Evolutionary conservation across 2,329 filamentous ascomycete genomes (phyloP).

Genomic region (Calcarisporium arbuscula): DNA sequence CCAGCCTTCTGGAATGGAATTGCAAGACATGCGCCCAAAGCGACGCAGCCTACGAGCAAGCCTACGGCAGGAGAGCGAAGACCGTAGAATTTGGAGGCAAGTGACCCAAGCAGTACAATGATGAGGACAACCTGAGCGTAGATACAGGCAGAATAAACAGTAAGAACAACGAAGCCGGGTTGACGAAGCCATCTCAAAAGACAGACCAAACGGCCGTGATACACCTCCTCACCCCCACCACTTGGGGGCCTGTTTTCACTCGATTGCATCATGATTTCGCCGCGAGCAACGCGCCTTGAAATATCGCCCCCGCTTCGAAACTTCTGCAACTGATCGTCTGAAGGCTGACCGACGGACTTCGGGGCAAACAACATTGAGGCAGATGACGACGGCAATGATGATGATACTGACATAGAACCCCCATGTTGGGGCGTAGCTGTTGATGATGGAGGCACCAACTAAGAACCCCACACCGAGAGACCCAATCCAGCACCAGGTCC

Average conservation of each 20-base stretch:
- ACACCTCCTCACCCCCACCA: slow-evolving; percentile 71
- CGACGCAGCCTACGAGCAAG: slow-evolving; percentile 57
- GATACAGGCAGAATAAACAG: slow-evolving; percentile 71
- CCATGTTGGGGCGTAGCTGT: slow-evolving; percentile 58
- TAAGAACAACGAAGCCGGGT: slow-evolving; percentile 65
- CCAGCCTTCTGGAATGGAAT: slow-evolving; percentile 70
- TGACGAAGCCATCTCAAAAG: slow-evolving; percentile 68
- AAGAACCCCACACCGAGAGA: slow-evolving; percentile 67
- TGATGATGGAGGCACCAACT: slow-evolving; percentile 64
- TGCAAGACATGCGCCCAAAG: slow-evolving; percentile 62
- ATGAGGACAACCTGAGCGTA: slow-evolving; percentile 70
- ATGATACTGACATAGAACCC: slow-evolving; percentile 71
- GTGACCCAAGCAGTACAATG: slow-evolving; percentile 64
- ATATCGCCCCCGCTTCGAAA: slow-evolving; percentile 46
- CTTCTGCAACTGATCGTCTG: slow-evolving; percentile 61
- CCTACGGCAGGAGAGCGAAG: slow-evolving; percentile 61
- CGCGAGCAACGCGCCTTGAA: slow-evolving; percentile 56
- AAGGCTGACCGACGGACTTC: slow-evolving; percentile 66
- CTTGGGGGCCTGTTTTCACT: slow-evolving; percentile 65
- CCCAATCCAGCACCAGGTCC: slow-evolving; percentile 71
- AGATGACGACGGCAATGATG: slow-evolving; percentile 55
- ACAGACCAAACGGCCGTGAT: slow-evolving; percentile 61
- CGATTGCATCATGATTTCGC: slow-evolving; percentile 73
- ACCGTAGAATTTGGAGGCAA: slow-evolving; percentile 63
- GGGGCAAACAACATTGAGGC: slow-evolving; percentile 65